A percentile compares a stretch with the other conserved stretches of the same genome.
These are phyloP conservation scores for Pelargonium cotyledonis DNA, from an alignment of 441 rosid genomes.

Conservation along the genomic window DNA sequence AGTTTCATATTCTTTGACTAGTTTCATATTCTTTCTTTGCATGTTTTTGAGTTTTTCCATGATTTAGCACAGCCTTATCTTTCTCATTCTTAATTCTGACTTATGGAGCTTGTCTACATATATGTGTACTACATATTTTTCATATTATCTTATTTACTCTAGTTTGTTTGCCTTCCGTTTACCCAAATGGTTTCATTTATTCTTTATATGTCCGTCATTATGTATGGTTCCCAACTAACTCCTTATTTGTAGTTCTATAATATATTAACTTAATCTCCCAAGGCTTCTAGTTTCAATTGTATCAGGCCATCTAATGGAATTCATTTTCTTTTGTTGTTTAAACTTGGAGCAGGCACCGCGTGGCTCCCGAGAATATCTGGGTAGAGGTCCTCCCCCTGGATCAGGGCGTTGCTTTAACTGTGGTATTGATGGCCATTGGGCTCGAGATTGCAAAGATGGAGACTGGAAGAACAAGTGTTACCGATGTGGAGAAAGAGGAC, in stretches of 20 bases:
- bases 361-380: constrained; percentile 58
- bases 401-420: constrained; percentile 81
- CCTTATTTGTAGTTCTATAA: not conserved
- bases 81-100: not conserved
- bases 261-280: not conserved
- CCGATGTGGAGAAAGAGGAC: constrained; percentile 72
- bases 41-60: not conserved
- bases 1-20: not conserved
- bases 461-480: constrained; percentile 84
- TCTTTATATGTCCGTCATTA: not conserved
- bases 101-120: no score
- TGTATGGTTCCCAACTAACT: not conserved
- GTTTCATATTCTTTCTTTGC: not conserved
- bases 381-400: constrained; percentile 83
- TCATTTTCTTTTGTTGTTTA: not conserved
- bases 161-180: not conserved
- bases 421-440: constrained; percentile 89
- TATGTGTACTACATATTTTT: not conserved
- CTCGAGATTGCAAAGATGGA: constrained; percentile 75
- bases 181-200: not conserved
- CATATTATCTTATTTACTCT: not conserved
- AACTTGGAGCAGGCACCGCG: constrained; percentile 43
- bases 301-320: not conserved
- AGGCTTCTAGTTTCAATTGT: not conserved
- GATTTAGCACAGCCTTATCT: not conserved